A percentile compares a stretch with the other conserved stretches of the same genome.
Conservation (phyloP, 352 stramenopile species). For the Aphanomyces invadans region DNA sequence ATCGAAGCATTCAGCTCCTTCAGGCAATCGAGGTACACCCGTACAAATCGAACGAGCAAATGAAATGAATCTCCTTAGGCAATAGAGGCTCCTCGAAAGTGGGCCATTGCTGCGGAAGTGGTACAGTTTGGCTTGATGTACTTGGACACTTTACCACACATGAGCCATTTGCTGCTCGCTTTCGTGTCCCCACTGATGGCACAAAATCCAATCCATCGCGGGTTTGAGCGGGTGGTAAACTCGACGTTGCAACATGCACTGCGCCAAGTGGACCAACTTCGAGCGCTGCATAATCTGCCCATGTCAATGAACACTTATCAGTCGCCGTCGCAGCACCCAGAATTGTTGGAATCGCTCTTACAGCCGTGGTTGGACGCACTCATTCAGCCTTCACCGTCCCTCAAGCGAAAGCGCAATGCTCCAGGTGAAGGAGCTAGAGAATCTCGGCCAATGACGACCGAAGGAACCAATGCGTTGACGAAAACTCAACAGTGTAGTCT, state of each 20-base stretch:
- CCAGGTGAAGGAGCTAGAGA: not conserved
- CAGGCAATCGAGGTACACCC: slow-evolving; percentile 3
- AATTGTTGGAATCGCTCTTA: slow-evolving; percentile 6
- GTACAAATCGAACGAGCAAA: not conserved
- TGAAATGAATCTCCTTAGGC: not conserved
- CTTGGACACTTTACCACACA: not conserved
- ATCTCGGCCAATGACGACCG: not conserved
- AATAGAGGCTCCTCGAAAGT: not conserved
- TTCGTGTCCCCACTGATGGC: not conserved
- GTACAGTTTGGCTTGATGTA: slow-evolving; percentile 6
- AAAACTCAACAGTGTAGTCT: slow-evolving; percentile 4
- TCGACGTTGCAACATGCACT: not conserved
- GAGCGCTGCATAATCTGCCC: not conserved
- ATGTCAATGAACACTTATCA: slow-evolving; percentile 2
- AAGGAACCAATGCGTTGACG: not conserved
- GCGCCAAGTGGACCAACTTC: not conserved
- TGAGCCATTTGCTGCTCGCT: not conserved
- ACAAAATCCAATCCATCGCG: not conserved
- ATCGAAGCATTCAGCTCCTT: not conserved
- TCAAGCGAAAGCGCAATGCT: slow-evolving; percentile 16
- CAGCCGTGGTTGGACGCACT: slow-evolving; percentile 9
- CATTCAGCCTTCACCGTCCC: not conserved
- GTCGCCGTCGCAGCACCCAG: not conserved
- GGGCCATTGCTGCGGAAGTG: slow-evolving; percentile 13
- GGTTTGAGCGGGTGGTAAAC: slow-evolving; percentile 4